phyloP scores from a whole-genome alignment of 1,139 yeast genomes.

The Nakaseomyces kungkrabaensis region DNA sequence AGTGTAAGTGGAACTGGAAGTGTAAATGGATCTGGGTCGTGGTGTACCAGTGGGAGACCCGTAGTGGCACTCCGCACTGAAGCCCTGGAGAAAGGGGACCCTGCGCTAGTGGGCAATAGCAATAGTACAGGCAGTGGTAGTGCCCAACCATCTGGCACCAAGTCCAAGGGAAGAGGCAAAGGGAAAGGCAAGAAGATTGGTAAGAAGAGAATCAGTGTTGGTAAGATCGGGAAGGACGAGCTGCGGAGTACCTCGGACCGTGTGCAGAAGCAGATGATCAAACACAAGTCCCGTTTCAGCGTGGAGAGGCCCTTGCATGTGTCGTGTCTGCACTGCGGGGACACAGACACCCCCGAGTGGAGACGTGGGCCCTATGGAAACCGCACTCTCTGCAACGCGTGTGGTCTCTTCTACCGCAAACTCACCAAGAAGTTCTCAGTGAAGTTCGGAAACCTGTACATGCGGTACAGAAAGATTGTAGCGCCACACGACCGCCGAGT shows the following conservation, averaged over 20 bases:
- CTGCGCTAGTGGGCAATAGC: too few relatives aligned
- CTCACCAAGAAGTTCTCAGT: constrained; percentile 38
- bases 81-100: too few relatives aligned
- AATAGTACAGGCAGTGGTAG: not conserved
- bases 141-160: not conserved
- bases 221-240: not conserved
- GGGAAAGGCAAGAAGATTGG: not conserved
- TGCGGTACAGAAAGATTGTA: constrained; percentile 21
- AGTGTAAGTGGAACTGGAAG: too few relatives aligned
- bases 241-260: not conserved
- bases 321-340: constrained; percentile 45
- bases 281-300: not conserved
- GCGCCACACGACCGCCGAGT: constrained; percentile 22
- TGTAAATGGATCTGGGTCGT: too few relatives aligned
- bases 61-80: too few relatives aligned
- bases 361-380: constrained; percentile 73
- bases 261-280: not conserved
- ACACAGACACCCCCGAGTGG: constrained; percentile 77
- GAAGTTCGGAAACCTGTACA: constrained; percentile 23
- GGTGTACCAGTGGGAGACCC: too few relatives aligned
- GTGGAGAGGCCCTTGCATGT: not conserved
- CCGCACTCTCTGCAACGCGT: constrained; percentile 68
- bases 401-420: constrained; percentile 71
- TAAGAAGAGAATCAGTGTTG: not conserved
- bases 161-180: not conserved